These are phyloP conservation scores for Boletus pseudo-olivaceus DNA, from an alignment of 768 basidiomycete species.

Conservation along the genomic window DNA sequence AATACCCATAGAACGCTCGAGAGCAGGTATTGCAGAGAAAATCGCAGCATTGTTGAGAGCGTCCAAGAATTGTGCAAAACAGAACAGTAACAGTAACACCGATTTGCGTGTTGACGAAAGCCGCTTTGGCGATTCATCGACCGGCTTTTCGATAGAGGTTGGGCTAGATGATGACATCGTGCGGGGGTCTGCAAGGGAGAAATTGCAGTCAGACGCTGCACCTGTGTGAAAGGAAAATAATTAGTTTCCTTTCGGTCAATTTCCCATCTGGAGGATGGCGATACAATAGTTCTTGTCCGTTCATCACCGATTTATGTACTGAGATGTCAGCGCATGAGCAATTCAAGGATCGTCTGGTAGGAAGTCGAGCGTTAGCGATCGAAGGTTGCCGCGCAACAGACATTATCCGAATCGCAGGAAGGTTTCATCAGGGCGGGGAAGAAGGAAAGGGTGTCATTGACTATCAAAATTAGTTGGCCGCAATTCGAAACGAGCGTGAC, in stretches of 20 bases:
- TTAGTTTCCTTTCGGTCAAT: neutral
- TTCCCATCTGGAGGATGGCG: neutral
- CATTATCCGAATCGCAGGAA: neutral
- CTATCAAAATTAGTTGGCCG: neutral
- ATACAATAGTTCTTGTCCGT: neutral
- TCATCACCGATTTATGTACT: neutral
- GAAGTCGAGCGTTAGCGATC: neutral
- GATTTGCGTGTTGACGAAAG: conserved; percentile 27
- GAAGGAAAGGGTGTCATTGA: neutral
- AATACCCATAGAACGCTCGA: conserved; percentile 19
- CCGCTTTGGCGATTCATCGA: neutral
- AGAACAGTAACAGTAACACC: conserved; percentile 36
- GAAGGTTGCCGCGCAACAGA: neutral
- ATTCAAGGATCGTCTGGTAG: neutral
- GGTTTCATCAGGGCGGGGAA: neutral
- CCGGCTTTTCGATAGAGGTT: neutral
- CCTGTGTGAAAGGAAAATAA: neutral
- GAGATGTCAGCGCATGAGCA: neutral
- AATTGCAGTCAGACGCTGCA: neutral
- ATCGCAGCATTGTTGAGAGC: conserved; percentile 42
- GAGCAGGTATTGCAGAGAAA: conserved; percentile 37
- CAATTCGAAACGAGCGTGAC: neutral
- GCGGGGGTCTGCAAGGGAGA: neutral
- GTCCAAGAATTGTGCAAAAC: conserved; percentile 42
- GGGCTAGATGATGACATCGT: conserved; percentile 9